Conservation (phyloP, 352 stramenopile species). For the Globisporangium paroecandrum region DNA sequence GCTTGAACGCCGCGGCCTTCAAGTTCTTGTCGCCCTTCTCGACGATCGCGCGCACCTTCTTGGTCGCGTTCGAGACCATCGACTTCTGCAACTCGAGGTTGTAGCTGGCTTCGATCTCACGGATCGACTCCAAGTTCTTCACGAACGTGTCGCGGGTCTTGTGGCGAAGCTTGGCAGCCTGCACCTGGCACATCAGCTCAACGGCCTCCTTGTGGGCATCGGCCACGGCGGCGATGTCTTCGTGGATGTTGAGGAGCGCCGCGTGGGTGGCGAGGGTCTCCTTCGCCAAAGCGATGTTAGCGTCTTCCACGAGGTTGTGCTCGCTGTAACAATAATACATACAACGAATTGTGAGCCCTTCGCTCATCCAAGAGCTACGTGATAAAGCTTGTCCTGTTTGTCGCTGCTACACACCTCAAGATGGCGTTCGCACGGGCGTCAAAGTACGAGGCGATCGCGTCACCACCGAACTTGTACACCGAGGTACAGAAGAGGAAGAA, state of each 20-base stretch:
- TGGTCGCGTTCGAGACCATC: slow-evolving; percentile 72
- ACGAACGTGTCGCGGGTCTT: slow-evolving; percentile 87
- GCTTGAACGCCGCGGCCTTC: slow-evolving; percentile 83
- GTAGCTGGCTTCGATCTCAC: slow-evolving; percentile 76
- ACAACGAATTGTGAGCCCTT: not conserved
- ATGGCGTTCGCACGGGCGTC: slow-evolving; percentile 73
- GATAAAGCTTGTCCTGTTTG: not conserved
- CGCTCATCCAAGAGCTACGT: not conserved
- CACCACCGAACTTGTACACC: slow-evolving; percentile 82
- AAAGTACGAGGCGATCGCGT: slow-evolving; percentile 85
- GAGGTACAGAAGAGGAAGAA: slow-evolving; percentile 85
- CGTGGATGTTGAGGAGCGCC: slow-evolving; percentile 80
- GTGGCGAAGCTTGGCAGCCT: slow-evolving; percentile 83
- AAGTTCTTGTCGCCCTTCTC: slow-evolving; percentile 82
- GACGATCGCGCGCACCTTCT: slow-evolving; percentile 67
- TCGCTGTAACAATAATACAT: slow-evolving; percentile 34
- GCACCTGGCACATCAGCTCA: slow-evolving; percentile 79
- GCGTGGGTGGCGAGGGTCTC: slow-evolving; percentile 81
- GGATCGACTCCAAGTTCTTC: slow-evolving; percentile 86
- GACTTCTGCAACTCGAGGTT: slow-evolving; percentile 81
- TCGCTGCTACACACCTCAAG: slow-evolving; percentile 40
- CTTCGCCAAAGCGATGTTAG: slow-evolving; percentile 79
- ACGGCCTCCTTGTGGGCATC: slow-evolving; percentile 82
- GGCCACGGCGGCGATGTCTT: slow-evolving; percentile 74
- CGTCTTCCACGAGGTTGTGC: slow-evolving; percentile 83